phyloP scores from a whole-genome alignment of 208 protist species.

The Trypanosoma boissoni region DNA sequence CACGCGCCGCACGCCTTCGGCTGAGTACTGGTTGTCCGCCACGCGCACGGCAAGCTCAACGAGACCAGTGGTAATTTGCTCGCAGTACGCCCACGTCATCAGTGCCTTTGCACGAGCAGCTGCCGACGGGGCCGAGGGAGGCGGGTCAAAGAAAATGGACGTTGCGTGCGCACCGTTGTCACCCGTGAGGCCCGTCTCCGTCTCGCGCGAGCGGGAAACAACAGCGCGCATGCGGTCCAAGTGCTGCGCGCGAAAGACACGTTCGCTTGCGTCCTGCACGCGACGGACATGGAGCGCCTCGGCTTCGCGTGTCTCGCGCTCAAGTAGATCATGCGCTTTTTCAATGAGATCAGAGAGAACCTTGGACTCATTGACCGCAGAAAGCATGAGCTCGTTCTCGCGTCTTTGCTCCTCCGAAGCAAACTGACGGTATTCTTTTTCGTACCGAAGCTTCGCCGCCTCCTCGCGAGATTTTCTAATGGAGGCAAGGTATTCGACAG shows the following conservation, averaged over 20 bases:
- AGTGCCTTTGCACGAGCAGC: slow-evolving; percentile 5
- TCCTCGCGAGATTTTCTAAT: slow-evolving; percentile 60
- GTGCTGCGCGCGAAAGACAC: slow-evolving; percentile 13
- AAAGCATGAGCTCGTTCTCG: slow-evolving; percentile 29
- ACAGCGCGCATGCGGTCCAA: background rate
- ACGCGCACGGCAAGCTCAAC: slow-evolving; percentile 64
- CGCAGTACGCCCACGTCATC: slow-evolving; percentile 34
- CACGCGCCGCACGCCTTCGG: slow-evolving; percentile 33
- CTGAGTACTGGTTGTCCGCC: slow-evolving; percentile 68
- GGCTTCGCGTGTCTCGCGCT: slow-evolving; percentile 25
- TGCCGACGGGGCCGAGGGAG: background rate
- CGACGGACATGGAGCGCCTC: slow-evolving; percentile 6
- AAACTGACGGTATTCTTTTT: slow-evolving; percentile 60
- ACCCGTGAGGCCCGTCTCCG: no score
- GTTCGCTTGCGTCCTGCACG: slow-evolving; percentile 10
- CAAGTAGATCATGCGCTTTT: slow-evolving; percentile 32
- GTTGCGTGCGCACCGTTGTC: no score
- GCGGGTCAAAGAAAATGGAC: background rate
- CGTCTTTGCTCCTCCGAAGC: slow-evolving; percentile 40
- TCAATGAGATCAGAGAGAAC: slow-evolving; percentile 33
- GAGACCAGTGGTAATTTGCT: slow-evolving; percentile 40
- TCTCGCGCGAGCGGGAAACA: no score
- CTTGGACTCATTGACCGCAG: slow-evolving; percentile 21
- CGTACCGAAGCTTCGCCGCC: slow-evolving; percentile 39
- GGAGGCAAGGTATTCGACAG: slow-evolving; percentile 50